Evolutionary conservation across 805 yeast genomes (phyloP).

Genomic region (Kazachstania martiniae): DNA sequence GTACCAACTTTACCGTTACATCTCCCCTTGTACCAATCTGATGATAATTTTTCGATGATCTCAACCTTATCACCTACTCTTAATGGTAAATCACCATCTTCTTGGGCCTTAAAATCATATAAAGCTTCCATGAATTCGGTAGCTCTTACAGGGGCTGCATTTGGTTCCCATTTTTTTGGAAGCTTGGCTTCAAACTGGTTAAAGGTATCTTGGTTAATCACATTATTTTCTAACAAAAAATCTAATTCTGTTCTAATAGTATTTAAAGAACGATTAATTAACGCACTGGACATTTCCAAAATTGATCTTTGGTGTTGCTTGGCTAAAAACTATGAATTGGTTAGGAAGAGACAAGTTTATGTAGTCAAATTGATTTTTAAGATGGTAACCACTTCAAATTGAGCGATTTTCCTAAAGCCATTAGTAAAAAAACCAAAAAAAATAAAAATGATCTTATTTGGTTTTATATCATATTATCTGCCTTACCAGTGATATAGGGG

Average conservation of each 20-base stretch:
- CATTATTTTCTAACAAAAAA: conserved; percentile 64
- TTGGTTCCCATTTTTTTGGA: conserved; percentile 37
- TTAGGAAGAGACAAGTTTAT: no score
- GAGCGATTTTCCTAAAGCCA: no score
- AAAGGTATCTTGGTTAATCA: conserved; percentile 47
- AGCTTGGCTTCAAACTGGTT: conserved; percentile 39
- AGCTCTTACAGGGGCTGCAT: neutral
- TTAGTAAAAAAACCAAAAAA: no score
- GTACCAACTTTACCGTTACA: conserved; percentile 55
- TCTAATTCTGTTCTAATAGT: conserved; percentile 72
- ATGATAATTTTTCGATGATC: conserved; percentile 61
- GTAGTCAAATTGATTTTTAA: no score
- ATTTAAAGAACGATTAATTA: conserved; percentile 68
- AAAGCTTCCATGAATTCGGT: conserved; percentile 55
- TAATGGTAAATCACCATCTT: conserved; percentile 61
- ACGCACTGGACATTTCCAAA: conserved; percentile 42
- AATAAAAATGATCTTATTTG: no score
- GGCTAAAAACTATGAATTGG: no score
- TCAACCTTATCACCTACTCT: conserved; percentile 57
- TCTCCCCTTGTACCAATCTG: conserved; percentile 88
- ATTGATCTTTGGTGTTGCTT: no score
- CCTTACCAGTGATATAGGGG: no score
- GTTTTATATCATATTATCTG: no score
- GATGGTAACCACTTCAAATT: no score
- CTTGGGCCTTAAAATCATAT: conserved; percentile 66